phyloP scores from a whole-genome alignment of 805 yeast genomes.

The Saccharomyces mikatae region DNA sequence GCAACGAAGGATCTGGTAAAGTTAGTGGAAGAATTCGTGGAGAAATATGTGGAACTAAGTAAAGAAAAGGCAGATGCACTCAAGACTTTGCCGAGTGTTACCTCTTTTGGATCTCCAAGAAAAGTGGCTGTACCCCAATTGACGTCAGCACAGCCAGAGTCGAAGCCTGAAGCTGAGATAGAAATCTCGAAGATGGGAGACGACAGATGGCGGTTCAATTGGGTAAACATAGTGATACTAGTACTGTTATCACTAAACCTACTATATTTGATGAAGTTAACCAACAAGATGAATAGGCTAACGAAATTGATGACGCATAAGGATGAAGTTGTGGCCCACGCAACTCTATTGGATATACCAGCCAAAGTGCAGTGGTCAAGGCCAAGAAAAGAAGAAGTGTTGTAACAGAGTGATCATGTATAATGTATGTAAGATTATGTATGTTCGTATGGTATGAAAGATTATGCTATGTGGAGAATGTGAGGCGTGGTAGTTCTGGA shows the following conservation, averaged over 20 bases:
- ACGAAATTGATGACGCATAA: background rate
- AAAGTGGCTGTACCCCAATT: background rate
- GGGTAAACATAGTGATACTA: background rate
- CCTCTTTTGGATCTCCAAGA: background rate
- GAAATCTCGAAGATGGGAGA: background rate
- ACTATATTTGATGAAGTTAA: background rate
- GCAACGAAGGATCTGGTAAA: constrained; percentile 41
- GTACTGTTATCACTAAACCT: background rate
- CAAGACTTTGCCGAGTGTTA: background rate
- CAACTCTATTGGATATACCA: background rate
- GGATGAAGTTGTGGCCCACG: background rate
- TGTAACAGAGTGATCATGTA: background rate
- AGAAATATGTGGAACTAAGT: constrained; percentile 7
- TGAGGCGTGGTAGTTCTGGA: constrained; percentile 25
- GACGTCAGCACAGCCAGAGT: background rate
- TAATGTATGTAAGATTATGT: background rate
- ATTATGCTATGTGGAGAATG: constrained; percentile 10
- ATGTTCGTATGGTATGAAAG: background rate
- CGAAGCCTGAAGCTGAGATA: background rate
- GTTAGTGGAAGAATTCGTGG: constrained; percentile 17
- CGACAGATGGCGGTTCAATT: background rate
- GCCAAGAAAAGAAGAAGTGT: background rate
- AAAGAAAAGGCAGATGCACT: background rate
- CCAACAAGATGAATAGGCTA: background rate
- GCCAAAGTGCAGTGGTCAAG: background rate